Conservation (phyloP, 805 yeast species). For the Metschnikowia reukaufii region DNA sequence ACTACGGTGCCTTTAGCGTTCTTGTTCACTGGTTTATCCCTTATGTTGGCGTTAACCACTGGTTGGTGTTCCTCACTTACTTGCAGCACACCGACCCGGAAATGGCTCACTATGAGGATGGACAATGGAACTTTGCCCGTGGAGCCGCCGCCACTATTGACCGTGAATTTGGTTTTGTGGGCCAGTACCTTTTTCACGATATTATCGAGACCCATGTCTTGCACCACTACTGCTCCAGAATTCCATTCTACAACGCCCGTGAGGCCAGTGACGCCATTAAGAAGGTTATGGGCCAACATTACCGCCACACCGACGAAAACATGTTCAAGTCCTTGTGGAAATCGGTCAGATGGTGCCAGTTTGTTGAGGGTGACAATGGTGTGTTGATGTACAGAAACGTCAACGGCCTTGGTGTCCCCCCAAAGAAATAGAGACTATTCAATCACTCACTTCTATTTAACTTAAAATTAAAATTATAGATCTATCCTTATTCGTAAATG, state of each 20-base stretch:
- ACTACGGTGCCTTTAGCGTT: constrained; percentile 62
- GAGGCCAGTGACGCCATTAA: constrained; percentile 75
- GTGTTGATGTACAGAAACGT: constrained; percentile 66
- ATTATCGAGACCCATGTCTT: constrained; percentile 88
- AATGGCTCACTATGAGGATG: constrained; percentile 76
- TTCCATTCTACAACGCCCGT: constrained; percentile 87
- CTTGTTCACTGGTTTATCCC: constrained; percentile 74
- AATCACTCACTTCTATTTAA: background rate
- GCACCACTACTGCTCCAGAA: constrained; percentile 80
- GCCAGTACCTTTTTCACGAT: constrained; percentile 78
- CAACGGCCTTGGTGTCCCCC: constrained; percentile 36
- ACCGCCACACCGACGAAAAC: constrained; percentile 63
- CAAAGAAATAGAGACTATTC: constrained; percentile 16
- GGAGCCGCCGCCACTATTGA: constrained; percentile 92
- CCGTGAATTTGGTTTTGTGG: constrained; percentile 78
- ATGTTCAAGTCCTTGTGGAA: constrained; percentile 72
- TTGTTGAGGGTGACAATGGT: constrained; percentile 63
- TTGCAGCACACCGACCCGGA: constrained; percentile 80
- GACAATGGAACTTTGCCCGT: constrained; percentile 80
- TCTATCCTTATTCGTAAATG: no score
- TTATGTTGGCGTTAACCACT: constrained; percentile 78
- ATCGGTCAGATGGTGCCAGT: constrained; percentile 64
- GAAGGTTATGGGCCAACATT: constrained; percentile 83
- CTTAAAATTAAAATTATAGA: background rate
- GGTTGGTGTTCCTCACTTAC: constrained; percentile 85